phyloP scores from a whole-genome alignment of 2,329 filamentous ascomycete genomes.

The Setomelanomma holmii region DNA sequence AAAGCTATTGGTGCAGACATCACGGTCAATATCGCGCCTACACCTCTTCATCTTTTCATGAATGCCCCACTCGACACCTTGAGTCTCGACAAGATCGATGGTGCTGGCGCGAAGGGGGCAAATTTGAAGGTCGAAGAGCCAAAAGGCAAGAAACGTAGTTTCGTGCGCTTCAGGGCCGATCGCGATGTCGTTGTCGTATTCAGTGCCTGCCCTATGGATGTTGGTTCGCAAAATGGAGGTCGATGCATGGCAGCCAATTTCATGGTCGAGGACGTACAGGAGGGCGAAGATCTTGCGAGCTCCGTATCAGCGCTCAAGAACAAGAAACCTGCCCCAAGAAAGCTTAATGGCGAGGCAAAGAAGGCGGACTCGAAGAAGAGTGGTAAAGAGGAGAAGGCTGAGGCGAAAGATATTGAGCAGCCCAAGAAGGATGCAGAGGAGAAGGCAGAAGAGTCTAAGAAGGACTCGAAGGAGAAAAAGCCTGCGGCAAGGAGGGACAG shows the following conservation, averaged over 20 bases:
- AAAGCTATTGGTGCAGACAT: constrained; percentile 57
- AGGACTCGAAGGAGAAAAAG: not conserved
- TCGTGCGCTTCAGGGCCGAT: constrained; percentile 45
- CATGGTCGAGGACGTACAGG: constrained; percentile 43
- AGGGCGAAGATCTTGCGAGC: constrained; percentile 31
- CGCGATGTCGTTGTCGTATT: constrained; percentile 47
- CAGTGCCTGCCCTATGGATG: constrained; percentile 49
- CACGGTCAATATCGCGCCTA: constrained; percentile 56
- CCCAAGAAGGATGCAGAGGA: constrained; percentile 4
- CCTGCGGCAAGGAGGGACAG: constrained; percentile 1
- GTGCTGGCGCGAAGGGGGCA: constrained; percentile 39
- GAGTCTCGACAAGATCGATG: constrained; percentile 14
- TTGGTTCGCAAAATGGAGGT: constrained; percentile 46
- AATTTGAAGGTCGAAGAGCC: constrained; percentile 40
- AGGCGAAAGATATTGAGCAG: not conserved
- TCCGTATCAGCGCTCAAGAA: constrained; percentile 20
- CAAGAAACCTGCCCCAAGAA: constrained; percentile 27
- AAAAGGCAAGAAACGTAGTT: constrained; percentile 43
- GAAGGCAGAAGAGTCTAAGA: not conserved
- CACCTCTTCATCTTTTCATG: constrained; percentile 56
- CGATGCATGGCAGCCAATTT: constrained; percentile 50
- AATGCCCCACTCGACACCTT: constrained; percentile 36
- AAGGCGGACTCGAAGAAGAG: constrained; percentile 19
- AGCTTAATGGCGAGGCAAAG: constrained; percentile 13
- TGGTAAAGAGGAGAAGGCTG: constrained; percentile 15